A percentile compares a stretch with the other conserved stretches of the same genome.
Conservation (phyloP, 805 yeast genomes). For the Priceomyces carsonii region DNA sequence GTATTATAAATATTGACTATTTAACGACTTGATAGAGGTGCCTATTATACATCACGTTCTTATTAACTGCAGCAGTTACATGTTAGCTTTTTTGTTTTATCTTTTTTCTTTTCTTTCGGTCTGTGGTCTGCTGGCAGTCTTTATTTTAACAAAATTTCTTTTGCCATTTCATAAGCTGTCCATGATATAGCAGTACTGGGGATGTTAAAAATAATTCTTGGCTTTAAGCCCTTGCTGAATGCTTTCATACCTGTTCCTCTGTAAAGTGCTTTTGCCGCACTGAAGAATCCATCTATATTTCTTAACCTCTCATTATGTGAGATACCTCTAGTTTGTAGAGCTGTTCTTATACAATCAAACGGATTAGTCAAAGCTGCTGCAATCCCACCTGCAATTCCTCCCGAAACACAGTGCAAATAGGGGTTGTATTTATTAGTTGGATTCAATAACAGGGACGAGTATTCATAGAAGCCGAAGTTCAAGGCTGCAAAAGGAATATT, state of each 20-base stretch:
- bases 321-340: slow-evolving; percentile 78
- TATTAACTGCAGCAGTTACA: no score
- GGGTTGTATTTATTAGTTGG: slow-evolving; percentile 84
- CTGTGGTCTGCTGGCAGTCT: no score
- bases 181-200: slow-evolving; percentile 97
- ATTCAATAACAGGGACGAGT: slow-evolving; percentile 72
- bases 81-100: no score
- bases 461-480: slow-evolving; percentile 91
- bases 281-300: slow-evolving; percentile 61
- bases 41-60: slow-evolving; percentile 2
- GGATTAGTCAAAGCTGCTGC: slow-evolving; percentile 97
- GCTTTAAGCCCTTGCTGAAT: slow-evolving; percentile 82
- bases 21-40: slow-evolving; percentile 4
- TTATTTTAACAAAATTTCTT: slow-evolving; percentile 54
- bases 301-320: slow-evolving; percentile 49
- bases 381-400: slow-evolving; percentile 91
- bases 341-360: slow-evolving; percentile 88
- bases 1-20: slow-evolving; percentile 1
- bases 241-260: slow-evolving; percentile 61
- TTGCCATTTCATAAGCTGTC: slow-evolving; percentile 98
- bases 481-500: slow-evolving; percentile 94
- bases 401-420: slow-evolving; percentile 85
- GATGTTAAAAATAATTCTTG: slow-evolving; percentile 88
- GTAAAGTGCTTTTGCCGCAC: slow-evolving; percentile 71
- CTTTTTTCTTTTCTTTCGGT: no score